Conservation (phyloP, 2,329 filamentous ascomycete species). For the Colletotrichum sp. region DNA sequence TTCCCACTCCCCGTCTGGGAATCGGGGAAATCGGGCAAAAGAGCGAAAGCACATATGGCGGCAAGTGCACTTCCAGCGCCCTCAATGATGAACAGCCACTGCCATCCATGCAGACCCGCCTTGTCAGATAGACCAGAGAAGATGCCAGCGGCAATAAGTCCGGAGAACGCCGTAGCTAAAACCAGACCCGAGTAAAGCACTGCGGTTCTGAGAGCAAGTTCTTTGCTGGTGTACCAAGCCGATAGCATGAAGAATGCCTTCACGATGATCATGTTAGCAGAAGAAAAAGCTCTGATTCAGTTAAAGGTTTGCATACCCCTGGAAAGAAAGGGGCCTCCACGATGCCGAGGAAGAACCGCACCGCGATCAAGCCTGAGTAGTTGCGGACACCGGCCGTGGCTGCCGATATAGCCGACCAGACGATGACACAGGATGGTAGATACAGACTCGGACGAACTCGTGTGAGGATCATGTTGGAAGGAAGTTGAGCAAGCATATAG, state of each 20-base stretch:
- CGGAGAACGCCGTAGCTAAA: not conserved
- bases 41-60: not conserved
- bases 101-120: not conserved
- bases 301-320: not conserved
- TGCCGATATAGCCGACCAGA: slow-evolving; percentile 2
- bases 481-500: not conserved
- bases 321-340: not conserved
- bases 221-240: slow-evolving; percentile 73
- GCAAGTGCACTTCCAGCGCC: not conserved
- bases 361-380: not conserved
- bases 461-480: slow-evolving; percentile 21
- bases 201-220: slow-evolving; percentile 58
- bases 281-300: not conserved
- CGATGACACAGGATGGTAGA: slow-evolving; percentile 10
- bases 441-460: slow-evolving; percentile 17
- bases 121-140: not conserved
- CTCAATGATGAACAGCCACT: not conserved
- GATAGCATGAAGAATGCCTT: slow-evolving; percentile 56
- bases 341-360: not conserved
- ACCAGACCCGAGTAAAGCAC: not conserved
- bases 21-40: not conserved
- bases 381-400: not conserved
- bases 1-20: not conserved
- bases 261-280: not conserved
- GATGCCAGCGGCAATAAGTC: slow-evolving; percentile 21